These are phyloP conservation scores for Pichia membranifaciens DNA, from an alignment of 805 yeast species.

Conservation along the genomic window DNA sequence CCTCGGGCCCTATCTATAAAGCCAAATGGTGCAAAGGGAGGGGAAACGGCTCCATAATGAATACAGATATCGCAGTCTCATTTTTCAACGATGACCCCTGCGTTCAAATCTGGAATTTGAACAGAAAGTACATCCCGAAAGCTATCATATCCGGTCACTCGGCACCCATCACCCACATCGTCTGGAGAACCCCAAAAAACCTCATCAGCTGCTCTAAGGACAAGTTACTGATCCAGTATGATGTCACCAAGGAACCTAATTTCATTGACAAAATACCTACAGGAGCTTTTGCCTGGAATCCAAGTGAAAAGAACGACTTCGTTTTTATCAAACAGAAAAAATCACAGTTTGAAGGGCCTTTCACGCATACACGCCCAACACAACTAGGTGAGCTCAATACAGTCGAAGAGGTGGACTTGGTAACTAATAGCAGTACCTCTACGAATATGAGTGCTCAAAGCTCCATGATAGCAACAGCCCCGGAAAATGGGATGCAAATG, in stretches of 20 bases:
- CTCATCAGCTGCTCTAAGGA: constrained; percentile 51
- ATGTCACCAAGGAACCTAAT: constrained; percentile 37
- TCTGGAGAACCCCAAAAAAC: constrained; percentile 42
- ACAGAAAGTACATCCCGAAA: constrained; percentile 67
- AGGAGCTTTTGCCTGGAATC: constrained; percentile 54
- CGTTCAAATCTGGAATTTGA: constrained; percentile 62
- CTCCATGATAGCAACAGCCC: background rate
- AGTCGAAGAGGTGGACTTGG: constrained; percentile 1
- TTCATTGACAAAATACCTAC: constrained; percentile 47
- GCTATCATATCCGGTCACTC: constrained; percentile 44
- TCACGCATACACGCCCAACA: background rate
- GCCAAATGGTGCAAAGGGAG: constrained; percentile 60
- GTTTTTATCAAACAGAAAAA: constrained; percentile 47
- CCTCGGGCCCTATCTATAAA: constrained; percentile 74
- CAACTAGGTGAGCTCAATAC: constrained; percentile 11
- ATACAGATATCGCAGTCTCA: constrained; percentile 68
- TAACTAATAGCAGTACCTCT: background rate
- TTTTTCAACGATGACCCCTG: constrained; percentile 68
- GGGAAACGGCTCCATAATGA: constrained; percentile 36
- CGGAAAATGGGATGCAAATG: constrained; percentile 3
- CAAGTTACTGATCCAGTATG: constrained; percentile 41
- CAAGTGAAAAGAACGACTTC: constrained; percentile 39
- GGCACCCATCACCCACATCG: constrained; percentile 50
- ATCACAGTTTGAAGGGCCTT: constrained; percentile 33
- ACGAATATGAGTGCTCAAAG: background rate